Conservation (phyloP, 192 early-diverging fungal genomes). For the Coemansia sp. region DNA sequence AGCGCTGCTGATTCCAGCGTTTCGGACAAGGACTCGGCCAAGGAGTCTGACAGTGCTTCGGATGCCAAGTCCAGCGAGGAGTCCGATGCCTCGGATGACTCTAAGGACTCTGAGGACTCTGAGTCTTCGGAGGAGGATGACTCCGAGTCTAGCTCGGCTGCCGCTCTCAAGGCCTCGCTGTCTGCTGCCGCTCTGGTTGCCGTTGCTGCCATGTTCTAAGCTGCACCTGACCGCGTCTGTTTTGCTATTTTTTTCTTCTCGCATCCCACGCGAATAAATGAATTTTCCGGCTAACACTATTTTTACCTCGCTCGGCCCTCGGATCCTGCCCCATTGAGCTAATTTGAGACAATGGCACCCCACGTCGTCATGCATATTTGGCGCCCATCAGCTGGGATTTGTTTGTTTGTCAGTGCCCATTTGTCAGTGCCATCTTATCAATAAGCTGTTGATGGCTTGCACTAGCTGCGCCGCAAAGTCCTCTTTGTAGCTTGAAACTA, state of each 20-base stretch:
- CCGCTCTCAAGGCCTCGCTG: slow-evolving; percentile 33
- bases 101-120: slow-evolving; percentile 1
- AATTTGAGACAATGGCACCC: slow-evolving; percentile 4
- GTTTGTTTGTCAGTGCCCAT: not conserved
- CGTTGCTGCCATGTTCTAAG: slow-evolving; percentile 45
- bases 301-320: slow-evolving; percentile 1
- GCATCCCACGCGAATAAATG: slow-evolving; percentile 3
- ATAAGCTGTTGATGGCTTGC: not conserved
- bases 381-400: not conserved
- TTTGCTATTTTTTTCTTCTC: slow-evolving; percentile 1
- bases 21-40: slow-evolving; percentile 2
- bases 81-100: slow-evolving; percentile 1
- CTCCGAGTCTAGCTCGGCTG: slow-evolving; percentile 11
- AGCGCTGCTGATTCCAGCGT: slow-evolving; percentile 4
- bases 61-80: not conserved
- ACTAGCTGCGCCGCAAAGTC: too few relatives aligned
- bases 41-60: slow-evolving; percentile 5
- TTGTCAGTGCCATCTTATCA: not conserved
- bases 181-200: slow-evolving; percentile 35
- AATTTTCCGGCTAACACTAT: slow-evolving; percentile 6
- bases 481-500: too few relatives aligned
- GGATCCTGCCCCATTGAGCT: slow-evolving; percentile 1
- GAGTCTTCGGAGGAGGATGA: slow-evolving; percentile 4
- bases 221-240: not conserved
- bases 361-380: slow-evolving; percentile 10